phyloP scores from a whole-genome alignment of 2,329 filamentous ascomycete genomes.

The Tolypocladium capitatum region DNA sequence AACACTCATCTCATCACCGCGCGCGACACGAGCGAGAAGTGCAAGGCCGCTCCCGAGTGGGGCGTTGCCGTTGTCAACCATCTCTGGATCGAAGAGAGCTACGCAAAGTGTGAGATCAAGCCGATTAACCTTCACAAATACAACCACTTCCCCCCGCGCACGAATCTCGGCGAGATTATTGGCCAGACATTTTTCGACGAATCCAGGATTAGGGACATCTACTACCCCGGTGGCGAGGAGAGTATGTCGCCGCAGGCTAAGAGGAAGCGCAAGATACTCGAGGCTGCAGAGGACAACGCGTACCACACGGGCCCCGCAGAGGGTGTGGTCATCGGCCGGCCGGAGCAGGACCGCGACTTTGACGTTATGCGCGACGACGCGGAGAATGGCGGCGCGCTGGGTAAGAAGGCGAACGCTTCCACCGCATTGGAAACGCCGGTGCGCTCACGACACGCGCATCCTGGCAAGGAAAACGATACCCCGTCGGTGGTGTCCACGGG shows the following conservation, averaged over 20 bases:
- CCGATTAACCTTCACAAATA: conserved; percentile 63
- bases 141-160: conserved; percentile 73
- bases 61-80: conserved; percentile 83
- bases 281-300: conserved; percentile 38
- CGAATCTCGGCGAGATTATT: conserved; percentile 85
- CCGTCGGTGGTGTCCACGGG: conserved; percentile 54
- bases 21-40: conserved; percentile 82
- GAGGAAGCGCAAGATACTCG: conserved; percentile 35
- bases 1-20: conserved; percentile 95
- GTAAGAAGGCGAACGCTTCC: conserved; percentile 8
- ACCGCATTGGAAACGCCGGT: conserved; percentile 24
- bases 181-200: conserved; percentile 75
- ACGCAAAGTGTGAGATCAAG: conserved; percentile 72
- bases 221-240: conserved; percentile 50
- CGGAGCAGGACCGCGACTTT: conserved; percentile 24
- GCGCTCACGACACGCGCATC: conserved; percentile 29
- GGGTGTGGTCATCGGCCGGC: conserved; percentile 30
- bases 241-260: conserved; percentile 27
- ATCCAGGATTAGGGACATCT: conserved; percentile 45
- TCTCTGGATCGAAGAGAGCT: conserved; percentile 94
- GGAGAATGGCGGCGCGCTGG: conserved; percentile 15
- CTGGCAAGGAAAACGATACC: conserved; percentile 73
- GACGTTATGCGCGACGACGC: conserved; percentile 31
- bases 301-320: conserved; percentile 32
- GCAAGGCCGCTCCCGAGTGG: conserved; percentile 84